Evolutionary conservation across 179 eudicot species (phyloP).

Genomic region (Beta lomatogona): DNA sequence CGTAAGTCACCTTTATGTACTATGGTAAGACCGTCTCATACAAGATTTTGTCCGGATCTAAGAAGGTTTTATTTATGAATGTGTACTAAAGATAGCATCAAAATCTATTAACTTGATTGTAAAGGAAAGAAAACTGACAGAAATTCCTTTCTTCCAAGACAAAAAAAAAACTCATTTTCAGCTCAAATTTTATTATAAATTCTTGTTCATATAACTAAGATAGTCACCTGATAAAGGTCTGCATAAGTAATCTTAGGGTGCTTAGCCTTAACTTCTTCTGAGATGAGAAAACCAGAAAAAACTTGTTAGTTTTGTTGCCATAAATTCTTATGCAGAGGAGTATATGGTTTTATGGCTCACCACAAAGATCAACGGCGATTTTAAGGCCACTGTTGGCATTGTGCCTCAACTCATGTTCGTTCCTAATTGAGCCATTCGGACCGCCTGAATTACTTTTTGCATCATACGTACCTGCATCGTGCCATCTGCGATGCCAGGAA

Average conservation of each 20-base stretch:
- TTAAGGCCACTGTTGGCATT: constrained; percentile 62
- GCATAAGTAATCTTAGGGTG: constrained; percentile 76
- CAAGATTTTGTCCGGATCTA: too few species aligned
- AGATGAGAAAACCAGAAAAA: constrained; percentile 15
- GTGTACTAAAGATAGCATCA: too few species aligned
- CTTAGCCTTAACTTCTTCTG: constrained; percentile 74
- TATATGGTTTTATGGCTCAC: constrained; percentile 33
- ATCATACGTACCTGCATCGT: constrained; percentile 88
- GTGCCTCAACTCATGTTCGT: constrained; percentile 56
- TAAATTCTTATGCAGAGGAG: neutral
- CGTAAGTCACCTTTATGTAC: too few species aligned
- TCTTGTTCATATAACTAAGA: neutral
- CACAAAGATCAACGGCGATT: constrained; percentile 75
- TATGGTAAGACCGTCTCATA: too few species aligned
- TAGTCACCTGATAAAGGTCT: constrained; percentile 82
- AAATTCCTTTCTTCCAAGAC: neutral
- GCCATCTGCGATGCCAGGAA: constrained; percentile 54
- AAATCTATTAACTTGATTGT: neutral
- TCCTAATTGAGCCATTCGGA: constrained; percentile 82
- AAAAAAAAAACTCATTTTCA: too few species aligned
- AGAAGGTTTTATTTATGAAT: neutral
- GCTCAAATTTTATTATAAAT: neutral
- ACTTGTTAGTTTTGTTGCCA: neutral
- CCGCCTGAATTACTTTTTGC: constrained; percentile 77
- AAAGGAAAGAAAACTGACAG: neutral